These are phyloP conservation scores for Metarhizium guizhouense DNA, from an alignment of 2,329 filamentous ascomycete genomes.

Conservation along the genomic window DNA sequence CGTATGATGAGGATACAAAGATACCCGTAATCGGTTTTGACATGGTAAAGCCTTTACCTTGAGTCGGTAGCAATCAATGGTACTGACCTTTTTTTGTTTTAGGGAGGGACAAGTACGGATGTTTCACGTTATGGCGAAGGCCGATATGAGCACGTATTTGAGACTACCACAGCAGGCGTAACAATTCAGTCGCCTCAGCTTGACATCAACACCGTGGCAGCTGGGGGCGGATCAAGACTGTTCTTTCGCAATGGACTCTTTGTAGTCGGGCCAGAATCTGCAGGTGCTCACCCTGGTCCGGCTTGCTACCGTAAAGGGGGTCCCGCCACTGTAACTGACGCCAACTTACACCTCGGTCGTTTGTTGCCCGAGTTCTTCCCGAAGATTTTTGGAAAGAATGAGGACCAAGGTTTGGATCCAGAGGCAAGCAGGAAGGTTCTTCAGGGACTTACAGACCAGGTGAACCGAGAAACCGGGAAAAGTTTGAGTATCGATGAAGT, in stretches of 20 bases:
- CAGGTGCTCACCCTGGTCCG: conserved; percentile 61
- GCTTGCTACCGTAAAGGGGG: conserved; percentile 67
- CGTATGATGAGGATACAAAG: conserved; percentile 57
- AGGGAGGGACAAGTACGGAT: conserved; percentile 62
- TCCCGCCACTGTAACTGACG: conserved; percentile 63
- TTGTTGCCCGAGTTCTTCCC: conserved; percentile 56
- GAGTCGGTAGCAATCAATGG: neutral
- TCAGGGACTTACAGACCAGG: conserved; percentile 28
- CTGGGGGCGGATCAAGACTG: conserved; percentile 62
- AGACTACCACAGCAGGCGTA: conserved; percentile 69
- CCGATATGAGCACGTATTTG: conserved; percentile 43
- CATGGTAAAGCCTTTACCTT: conserved; percentile 25
- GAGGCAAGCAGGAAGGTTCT: conserved; percentile 32
- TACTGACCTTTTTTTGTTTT: neutral
- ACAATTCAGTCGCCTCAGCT: conserved; percentile 72
- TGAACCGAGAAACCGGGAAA: conserved; percentile 24
- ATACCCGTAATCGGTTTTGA: conserved; percentile 70
- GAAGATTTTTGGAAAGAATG: conserved; percentile 38
- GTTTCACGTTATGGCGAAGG: conserved; percentile 54
- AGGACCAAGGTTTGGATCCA: conserved; percentile 24
- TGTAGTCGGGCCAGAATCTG: conserved; percentile 63
- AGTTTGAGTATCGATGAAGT: conserved; percentile 25
- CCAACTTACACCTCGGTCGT: conserved; percentile 59
- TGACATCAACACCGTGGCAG: conserved; percentile 75
- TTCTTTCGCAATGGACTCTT: conserved; percentile 67